These are phyloP conservation scores for Nicotiana noctiflora DNA, from an alignment of 257 asterid genomes.

Conservation along the genomic window DNA sequence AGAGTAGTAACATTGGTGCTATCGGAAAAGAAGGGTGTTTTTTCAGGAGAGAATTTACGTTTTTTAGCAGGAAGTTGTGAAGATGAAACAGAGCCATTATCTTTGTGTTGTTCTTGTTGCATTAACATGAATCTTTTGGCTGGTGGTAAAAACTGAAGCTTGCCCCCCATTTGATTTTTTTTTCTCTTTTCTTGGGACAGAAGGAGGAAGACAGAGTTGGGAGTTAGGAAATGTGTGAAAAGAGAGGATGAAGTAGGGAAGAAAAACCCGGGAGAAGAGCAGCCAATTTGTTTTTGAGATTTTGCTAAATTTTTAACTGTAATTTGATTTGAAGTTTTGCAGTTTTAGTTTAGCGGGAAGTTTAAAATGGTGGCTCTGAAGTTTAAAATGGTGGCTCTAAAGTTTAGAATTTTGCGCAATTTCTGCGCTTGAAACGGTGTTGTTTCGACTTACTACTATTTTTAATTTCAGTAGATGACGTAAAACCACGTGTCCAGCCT, in stretches of 20 bases:
- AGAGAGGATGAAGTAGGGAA: neutral
- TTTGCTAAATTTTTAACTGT: constrained; percentile 1
- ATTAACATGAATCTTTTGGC: constrained; percentile 57
- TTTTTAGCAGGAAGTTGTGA: constrained; percentile 67
- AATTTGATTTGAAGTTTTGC: neutral
- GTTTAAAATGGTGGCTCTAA: neutral
- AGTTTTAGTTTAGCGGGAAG: constrained; percentile 7
- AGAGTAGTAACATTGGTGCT: neutral
- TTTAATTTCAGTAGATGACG: neutral
- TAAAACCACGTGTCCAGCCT: too few relatives aligned
- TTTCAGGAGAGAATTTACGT: constrained; percentile 38
- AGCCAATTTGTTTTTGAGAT: neutral
- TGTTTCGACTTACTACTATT: neutral
- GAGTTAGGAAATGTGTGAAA: neutral
- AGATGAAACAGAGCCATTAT: neutral
- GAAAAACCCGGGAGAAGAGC: neutral
- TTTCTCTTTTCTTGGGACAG: too few relatives aligned
- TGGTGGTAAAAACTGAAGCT: constrained; percentile 48
- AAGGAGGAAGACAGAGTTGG: neutral
- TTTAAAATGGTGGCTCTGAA: neutral
- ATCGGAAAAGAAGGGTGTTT: constrained; percentile 18
- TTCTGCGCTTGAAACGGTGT: neutral
- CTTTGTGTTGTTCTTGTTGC: constrained; percentile 25
- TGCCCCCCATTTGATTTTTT: constrained; percentile 36
- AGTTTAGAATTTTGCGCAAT: neutral